phyloP scores from a whole-genome alignment of 306 rosid genomes.

The Vigna unguiculata region DNA sequence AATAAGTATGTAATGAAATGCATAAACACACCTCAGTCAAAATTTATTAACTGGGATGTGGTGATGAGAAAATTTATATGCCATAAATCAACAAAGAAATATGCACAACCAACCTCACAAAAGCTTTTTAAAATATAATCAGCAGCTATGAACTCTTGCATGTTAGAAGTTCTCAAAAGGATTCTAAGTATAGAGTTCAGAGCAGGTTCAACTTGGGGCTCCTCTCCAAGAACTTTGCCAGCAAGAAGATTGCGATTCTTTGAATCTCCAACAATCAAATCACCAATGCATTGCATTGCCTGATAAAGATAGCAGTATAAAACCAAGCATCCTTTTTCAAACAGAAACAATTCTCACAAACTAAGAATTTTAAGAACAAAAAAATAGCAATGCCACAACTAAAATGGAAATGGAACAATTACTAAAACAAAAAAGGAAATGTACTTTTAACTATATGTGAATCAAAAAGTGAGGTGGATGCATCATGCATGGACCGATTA shows the following conservation, averaged over 20 bases:
- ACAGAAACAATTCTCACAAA: slow-evolving; percentile 12
- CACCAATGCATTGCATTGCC: slow-evolving; percentile 82
- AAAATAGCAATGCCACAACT: background rate
- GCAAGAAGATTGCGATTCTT: slow-evolving; percentile 74
- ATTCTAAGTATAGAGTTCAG: slow-evolving; percentile 81
- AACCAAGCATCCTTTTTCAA: slow-evolving; percentile 24
- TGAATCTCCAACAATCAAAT: slow-evolving; percentile 76
- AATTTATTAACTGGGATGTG: background rate
- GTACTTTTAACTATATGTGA: slow-evolving; percentile 21
- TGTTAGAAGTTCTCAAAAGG: slow-evolving; percentile 80
- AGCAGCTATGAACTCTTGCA: slow-evolving; percentile 83
- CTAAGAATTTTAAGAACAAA: slow-evolving; percentile 25
- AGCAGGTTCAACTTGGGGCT: slow-evolving; percentile 80
- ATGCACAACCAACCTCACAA: slow-evolving; percentile 74
- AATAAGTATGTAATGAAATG: no score
- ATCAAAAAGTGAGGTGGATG: slow-evolving; percentile 22
- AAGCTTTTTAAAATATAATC: slow-evolving; percentile 82
- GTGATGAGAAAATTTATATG: slow-evolving; percentile 17
- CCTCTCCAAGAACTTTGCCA: slow-evolving; percentile 83
- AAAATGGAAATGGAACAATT: slow-evolving; percentile 23
- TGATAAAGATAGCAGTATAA: slow-evolving; percentile 42
- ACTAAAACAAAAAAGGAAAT: slow-evolving; percentile 8
- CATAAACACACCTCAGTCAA: no score
- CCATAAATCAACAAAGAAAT: background rate
- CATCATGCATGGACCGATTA: background rate